Percentiles rank a stretch among this genome's conserved stretches.
These are phyloP conservation scores for Chaetomiaceae sp. DNA, from an alignment of 2,329 filamentous ascomycete species.

Conservation along the genomic window DNA sequence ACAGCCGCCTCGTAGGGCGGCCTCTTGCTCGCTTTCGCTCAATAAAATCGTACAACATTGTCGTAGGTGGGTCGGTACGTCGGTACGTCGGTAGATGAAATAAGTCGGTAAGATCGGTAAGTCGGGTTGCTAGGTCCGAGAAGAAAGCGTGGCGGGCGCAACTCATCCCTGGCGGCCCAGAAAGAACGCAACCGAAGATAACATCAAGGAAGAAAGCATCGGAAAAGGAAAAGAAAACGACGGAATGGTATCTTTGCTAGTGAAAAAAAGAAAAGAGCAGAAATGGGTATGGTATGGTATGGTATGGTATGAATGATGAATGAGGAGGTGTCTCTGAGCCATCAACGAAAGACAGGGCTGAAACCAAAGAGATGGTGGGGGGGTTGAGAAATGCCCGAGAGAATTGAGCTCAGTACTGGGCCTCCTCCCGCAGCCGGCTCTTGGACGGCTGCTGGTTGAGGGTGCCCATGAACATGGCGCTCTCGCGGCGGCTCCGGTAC, in stretches of 20 bases:
- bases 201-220: not conserved
- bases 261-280: not conserved
- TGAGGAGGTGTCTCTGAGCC: slow-evolving; percentile 3
- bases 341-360: slow-evolving; percentile 24
- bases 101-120: not conserved
- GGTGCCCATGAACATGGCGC: slow-evolving; percentile 52
- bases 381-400: too few relatives aligned
- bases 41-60: too few relatives aligned
- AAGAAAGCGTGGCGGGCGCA: not conserved
- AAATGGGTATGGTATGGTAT: not conserved
- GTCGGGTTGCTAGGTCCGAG: too few relatives aligned
- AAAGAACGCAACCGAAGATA: too few relatives aligned
- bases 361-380: slow-evolving; percentile 13
- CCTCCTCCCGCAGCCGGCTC: slow-evolving; percentile 52
- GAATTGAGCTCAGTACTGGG: slow-evolving; percentile 38
- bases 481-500: slow-evolving; percentile 53
- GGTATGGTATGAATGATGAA: not conserved
- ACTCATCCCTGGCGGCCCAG: too few relatives aligned
- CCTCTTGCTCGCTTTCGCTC: too few relatives aligned
- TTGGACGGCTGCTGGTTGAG: slow-evolving; percentile 47
- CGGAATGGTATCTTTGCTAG: slow-evolving; percentile 22
- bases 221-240: slow-evolving; percentile 1
- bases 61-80: too few relatives aligned
- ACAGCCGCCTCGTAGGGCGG: too few relatives aligned
- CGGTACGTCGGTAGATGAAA: too few relatives aligned